These are phyloP conservation scores for Thozetella sp. DNA, from an alignment of 495 filamentous ascomycete genomes.

Conservation along the genomic window DNA sequence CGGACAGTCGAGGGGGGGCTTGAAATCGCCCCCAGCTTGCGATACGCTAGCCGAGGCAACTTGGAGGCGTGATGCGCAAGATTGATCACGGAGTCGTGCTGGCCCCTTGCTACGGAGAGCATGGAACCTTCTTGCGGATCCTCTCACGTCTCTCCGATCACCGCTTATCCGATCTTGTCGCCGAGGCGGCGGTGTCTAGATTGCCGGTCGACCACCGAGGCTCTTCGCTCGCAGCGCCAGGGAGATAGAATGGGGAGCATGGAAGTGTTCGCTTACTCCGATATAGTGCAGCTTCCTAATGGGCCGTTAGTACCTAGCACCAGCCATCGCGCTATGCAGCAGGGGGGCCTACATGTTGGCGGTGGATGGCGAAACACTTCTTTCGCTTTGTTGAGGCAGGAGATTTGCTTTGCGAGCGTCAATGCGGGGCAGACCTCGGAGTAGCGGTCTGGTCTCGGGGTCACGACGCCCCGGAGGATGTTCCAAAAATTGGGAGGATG, in stretches of 20 bases:
- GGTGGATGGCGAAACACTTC: neutral
- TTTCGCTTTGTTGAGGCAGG: neutral
- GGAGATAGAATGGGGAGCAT: slow-evolving; percentile 5
- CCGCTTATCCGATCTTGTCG: no score
- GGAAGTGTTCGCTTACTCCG: slow-evolving; percentile 61
- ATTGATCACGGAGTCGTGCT: no score
- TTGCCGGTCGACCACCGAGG: slow-evolving; percentile 12
- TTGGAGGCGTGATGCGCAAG: no score
- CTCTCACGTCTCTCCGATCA: no score
- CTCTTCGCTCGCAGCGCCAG: slow-evolving; percentile 8
- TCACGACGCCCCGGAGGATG: no score
- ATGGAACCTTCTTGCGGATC: no score
- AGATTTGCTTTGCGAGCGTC: neutral
- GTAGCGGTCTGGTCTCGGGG: neutral
- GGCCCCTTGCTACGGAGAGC: no score
- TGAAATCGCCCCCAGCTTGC: no score
- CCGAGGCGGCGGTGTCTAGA: no score
- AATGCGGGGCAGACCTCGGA: neutral
- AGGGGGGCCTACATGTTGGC: neutral
- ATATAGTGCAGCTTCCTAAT: slow-evolving; percentile 84
- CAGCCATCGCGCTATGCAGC: neutral
- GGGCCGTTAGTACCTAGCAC: neutral
- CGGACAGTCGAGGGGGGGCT: slow-evolving; percentile 1
- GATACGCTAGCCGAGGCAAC: no score
- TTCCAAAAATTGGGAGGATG: no score